Evolutionary conservation across 306 rosid species (phyloP), one percentile per base, ranked within the genome.

Genomic region (Fragaria iinumae): DNA sequence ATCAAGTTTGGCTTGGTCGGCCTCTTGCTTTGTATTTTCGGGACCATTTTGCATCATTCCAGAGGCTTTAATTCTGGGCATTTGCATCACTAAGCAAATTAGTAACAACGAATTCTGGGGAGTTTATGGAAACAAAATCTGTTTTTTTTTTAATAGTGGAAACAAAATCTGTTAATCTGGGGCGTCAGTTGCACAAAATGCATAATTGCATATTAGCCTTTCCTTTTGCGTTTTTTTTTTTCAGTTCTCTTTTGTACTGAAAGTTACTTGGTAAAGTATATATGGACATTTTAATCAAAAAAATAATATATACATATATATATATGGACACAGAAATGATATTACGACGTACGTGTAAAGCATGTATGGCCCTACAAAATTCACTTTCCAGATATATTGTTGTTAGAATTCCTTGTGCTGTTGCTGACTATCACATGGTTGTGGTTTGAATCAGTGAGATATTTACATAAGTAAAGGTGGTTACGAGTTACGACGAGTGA

Each of bases 1-100:
- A 60, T 27, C 67, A 60, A 60, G 66, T 39, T 12, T 49, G 6
- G 68, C 79, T 67, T 83, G 86, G 84, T 89, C 83, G 77, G 73
- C 65, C 78, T 76, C 36, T 75, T 79, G 87, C 79, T 34, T 32
- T 44, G 25, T 38, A 34, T 25, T 18, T 23, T 44, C 77, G 52
- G 81, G 77, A 52, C 76, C 77, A 75, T 25, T 23, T 27, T 29
- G 67, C 16, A 62, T 62, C 3, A 13, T 1, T 64, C 1, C 49
- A 9, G 13, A 27, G 67, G 67, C 27, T 4, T 36, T 36, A 36
- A 16, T 59, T 59, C 18, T 59, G 65, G 36, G 65, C 34, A 56
- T 0, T 36, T 38, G 41, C 39, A 25, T 60, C 36, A 27, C 20
- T 4, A 21, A 57, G 17, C 67, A 14, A 27, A 13, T 60, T 60